Conservation (phyloP, 1,139 yeast genomes). For the Taphrina pruni region DNA sequence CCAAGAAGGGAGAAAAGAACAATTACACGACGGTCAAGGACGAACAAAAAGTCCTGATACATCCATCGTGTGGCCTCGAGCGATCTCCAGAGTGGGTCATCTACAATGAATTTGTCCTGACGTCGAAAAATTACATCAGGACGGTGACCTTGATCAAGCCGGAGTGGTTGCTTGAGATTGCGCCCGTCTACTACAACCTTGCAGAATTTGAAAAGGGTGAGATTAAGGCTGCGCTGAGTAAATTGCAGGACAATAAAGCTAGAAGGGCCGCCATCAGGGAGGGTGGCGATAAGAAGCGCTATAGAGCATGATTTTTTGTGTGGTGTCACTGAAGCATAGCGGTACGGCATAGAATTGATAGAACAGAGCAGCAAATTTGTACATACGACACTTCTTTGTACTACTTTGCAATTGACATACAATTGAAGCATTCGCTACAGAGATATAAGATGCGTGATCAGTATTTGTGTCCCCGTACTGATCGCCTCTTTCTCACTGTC, state of each 20-base stretch:
- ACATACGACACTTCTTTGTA: background rate
- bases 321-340: background rate
- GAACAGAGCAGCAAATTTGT: background rate
- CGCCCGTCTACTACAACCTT: conserved; percentile 82
- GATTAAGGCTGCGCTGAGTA: conserved; percentile 76
- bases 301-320: conserved; percentile 3
- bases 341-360: conserved; percentile 1
- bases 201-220: conserved; percentile 81
- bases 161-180: conserved; percentile 86
- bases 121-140: conserved; percentile 89
- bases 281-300: conserved; percentile 15
- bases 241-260: conserved; percentile 55
- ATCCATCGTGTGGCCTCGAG: conserved; percentile 88
- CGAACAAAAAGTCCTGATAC: conserved; percentile 91
- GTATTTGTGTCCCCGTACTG: no score
- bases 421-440: no score
- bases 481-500: no score
- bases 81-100: conserved; percentile 90
- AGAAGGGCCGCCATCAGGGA: conserved; percentile 28
- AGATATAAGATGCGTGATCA: no score
- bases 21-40: conserved; percentile 89
- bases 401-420: background rate
- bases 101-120: conserved; percentile 92
- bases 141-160: conserved; percentile 93
- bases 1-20: conserved; percentile 77